These are phyloP conservation scores for Candida sp. DNA, from an alignment of 1,139 yeast species.

Conservation along the genomic window DNA sequence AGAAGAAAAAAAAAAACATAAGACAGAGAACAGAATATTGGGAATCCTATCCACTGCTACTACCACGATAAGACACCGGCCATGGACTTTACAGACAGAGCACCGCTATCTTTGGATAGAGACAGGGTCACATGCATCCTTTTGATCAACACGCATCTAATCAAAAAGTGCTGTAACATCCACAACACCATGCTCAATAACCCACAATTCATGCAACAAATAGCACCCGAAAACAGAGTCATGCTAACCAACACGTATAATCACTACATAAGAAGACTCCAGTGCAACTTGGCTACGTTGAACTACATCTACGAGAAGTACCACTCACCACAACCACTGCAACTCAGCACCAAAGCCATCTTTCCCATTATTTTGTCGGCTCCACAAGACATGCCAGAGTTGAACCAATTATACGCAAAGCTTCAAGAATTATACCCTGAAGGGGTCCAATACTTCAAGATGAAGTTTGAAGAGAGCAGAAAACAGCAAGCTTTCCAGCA, in stretches of 20 bases:
- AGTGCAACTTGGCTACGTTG: slow-evolving; percentile 56
- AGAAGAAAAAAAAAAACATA: no score
- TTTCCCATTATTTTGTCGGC: slow-evolving; percentile 58
- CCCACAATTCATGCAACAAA: slow-evolving; percentile 37
- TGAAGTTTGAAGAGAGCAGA: slow-evolving; percentile 48
- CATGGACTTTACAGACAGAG: slow-evolving; percentile 15
- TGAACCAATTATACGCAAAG: slow-evolving; percentile 47
- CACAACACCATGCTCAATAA: slow-evolving; percentile 40
- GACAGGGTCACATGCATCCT: slow-evolving; percentile 55
- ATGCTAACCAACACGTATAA: slow-evolving; percentile 50
- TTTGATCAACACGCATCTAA: slow-evolving; percentile 54
- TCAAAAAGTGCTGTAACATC: slow-evolving; percentile 50
- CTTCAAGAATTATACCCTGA: slow-evolving; percentile 60
- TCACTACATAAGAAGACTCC: slow-evolving; percentile 55
- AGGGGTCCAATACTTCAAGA: slow-evolving; percentile 52
- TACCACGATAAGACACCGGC: not conserved
- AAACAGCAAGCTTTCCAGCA: slow-evolving; percentile 21
- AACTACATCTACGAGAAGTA: slow-evolving; percentile 57
- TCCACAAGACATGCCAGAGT: slow-evolving; percentile 60
- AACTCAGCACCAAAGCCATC: slow-evolving; percentile 30
- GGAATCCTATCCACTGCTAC: not conserved
- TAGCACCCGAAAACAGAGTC: slow-evolving; percentile 41
- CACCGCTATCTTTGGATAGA: slow-evolving; percentile 32
- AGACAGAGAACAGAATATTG: slow-evolving; percentile 1
- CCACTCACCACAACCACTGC: slow-evolving; percentile 30